A percentile compares a stretch with the other conserved stretches of the same genome.
Evolutionary conservation across 192 early-diverging fungal genomes (phyloP).

Genomic region (Piromyces finnis): DNA sequence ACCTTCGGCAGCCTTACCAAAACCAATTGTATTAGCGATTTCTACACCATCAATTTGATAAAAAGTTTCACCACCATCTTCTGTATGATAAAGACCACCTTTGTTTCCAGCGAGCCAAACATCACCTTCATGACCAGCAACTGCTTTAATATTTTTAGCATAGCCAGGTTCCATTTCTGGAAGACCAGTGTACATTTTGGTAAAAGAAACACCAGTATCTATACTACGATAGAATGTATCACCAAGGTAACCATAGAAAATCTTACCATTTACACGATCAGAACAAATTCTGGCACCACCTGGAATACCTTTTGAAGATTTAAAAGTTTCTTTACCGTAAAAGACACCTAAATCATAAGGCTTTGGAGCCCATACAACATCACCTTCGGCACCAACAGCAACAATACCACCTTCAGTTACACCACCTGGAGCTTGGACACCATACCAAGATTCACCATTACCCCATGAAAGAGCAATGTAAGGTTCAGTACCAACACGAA

Average conservation of each 20-base stretch:
- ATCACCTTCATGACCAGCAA: slow-evolving; percentile 7
- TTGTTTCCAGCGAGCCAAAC: slow-evolving; percentile 5
- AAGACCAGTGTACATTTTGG: not conserved
- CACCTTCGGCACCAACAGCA: not conserved
- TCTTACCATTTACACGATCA: slow-evolving; percentile 6
- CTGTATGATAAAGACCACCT: not conserved
- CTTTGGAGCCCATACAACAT: slow-evolving; percentile 1
- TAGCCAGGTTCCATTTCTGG: slow-evolving; percentile 1
- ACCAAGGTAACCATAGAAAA: slow-evolving; percentile 6
- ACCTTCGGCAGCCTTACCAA: slow-evolving; percentile 1
- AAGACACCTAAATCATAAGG: not conserved
- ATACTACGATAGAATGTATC: slow-evolving; percentile 5
- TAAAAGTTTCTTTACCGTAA: not conserved
- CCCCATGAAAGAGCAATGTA: not conserved
- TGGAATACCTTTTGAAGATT: not conserved
- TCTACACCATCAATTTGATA: not conserved
- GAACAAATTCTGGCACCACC: slow-evolving; percentile 1
- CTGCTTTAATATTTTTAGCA: slow-evolving; percentile 6
- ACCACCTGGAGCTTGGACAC: not conserved
- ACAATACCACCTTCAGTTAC: slow-evolving; percentile 1
- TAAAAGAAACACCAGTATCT: slow-evolving; percentile 4
- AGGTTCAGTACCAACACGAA: not conserved
- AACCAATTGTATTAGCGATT: not conserved
- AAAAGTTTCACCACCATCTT: slow-evolving; percentile 1
- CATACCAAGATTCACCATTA: not conserved